Evolutionary conservation across 306 rosid genomes (phyloP), one percentile per base, ranked within the genome.

Genomic region (Castanea sativa): DNA sequence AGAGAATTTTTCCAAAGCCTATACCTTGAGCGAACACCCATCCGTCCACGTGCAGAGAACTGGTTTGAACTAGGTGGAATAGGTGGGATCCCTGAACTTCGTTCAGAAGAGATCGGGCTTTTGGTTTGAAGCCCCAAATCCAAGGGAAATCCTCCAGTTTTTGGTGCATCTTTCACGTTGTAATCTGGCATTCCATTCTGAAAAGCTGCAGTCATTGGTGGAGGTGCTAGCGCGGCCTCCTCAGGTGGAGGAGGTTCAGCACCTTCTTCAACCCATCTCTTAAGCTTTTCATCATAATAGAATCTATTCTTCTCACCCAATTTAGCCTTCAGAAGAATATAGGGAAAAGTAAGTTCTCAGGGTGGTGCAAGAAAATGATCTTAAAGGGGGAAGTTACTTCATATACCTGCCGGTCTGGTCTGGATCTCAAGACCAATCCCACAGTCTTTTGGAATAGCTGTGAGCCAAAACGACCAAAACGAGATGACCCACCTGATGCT

Each of bases 211-310:
- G 83, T 82, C 41, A 90, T 89, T 20, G 98, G 98, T 21, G 98
- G 97, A 52, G 97, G 98, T 5, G 92, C 89, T 83, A 85, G 79
- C 6, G 86, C 88, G 60, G 91, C 53, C 83, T 92, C 96, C 87
- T 88, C 98, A 64, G 11, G 45, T 41, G 92, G 79, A n/a, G 97
- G 97, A 73, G 82, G 77, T 85, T 81, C 92, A 63, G 71, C 96
- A 49, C 98, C 98, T 84, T 92, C 92, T 80, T 92, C 97, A 13
- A 94, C 96, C 98, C 98, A 92, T 84, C 96, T 87, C 90, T 92
- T 94, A 82, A 92, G 88, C 76, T 94, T 90, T 79, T 94, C 96
- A 65, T 94, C 97, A 84, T 92, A 94, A 83, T 92, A 94, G 85
- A 94, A 94, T 83, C 91, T 94, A 73, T 94, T 94, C 76, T 70